Evolutionary conservation across 306 rosid species (phyloP), one percentile per base, ranked within the genome.

Genomic region (Abrus precatorius): DNA sequence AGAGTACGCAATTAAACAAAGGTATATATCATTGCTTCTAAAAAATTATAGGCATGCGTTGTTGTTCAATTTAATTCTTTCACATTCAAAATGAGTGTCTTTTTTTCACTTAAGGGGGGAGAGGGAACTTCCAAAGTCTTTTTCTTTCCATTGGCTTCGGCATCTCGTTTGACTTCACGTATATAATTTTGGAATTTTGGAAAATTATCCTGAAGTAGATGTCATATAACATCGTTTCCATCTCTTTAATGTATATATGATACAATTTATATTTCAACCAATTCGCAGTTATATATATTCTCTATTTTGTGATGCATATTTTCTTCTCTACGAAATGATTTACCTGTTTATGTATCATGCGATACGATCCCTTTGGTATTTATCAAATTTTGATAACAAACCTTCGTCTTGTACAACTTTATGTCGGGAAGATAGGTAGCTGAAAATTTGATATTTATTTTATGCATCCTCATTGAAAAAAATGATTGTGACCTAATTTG

Each of bases 21-120:
- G 91, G 91, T 91, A 87, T 76, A 86, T 85, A 76, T 78, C 59
- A 67, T 83, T 55, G 59, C 80, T 84, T 20, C 20, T 20, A 20
- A 20, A 20, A 78, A 78, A 67, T 76, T 86, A 79, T 82, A 78
- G 84, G 50, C 69, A 27, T 71, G 84, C 73, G 70, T 44, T 84
- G 76, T 47, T 87, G 82, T 88, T 90, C 91, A 84, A 84, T 85
- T 20, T 82, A 32, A 88, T 90, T 92, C 92, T 85, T 90, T 88
- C 60, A 73, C 76, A 61, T 75, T 60, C 63, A 77, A 72, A 63
- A 63, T 62, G 65, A 77, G 71, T 54, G 69, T 64, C 77, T 76
- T 29, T 36, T 69, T 72, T 70, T 64, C 60, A 4, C 33, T 53
- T 20, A 32, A 8, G 38, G 10, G 69, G 27, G 75, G 52, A 41